A percentile compares a stretch with the other conserved stretches of the same genome.
phyloP scores from a whole-genome alignment of 352 stramenopile genomes.

The Phytophthora quininea region DNA sequence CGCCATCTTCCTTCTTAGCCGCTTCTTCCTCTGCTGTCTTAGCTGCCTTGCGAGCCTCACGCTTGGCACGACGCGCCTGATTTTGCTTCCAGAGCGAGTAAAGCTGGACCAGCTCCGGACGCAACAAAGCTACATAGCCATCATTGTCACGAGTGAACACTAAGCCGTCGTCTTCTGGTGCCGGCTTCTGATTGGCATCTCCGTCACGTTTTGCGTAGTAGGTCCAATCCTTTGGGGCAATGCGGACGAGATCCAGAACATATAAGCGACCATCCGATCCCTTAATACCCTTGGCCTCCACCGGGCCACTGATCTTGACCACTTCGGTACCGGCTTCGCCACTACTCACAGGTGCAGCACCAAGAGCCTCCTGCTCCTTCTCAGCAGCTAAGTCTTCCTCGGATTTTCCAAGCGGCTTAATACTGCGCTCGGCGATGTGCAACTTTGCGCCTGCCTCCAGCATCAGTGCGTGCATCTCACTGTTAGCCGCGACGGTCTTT shows the following conservation, averaged over 20 bases:
- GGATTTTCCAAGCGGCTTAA: slow-evolving; percentile 79
- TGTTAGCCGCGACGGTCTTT: slow-evolving; percentile 88
- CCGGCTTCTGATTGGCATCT: slow-evolving; percentile 26
- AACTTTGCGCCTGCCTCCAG: slow-evolving; percentile 82
- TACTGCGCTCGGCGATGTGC: slow-evolving; percentile 86
- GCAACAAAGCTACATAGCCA: slow-evolving; percentile 90
- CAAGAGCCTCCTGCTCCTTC: slow-evolving; percentile 40
- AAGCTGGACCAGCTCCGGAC: slow-evolving; percentile 92
- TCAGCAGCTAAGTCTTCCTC: slow-evolving; percentile 42
- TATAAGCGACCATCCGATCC: slow-evolving; percentile 95
- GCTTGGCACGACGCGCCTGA: slow-evolving; percentile 63
- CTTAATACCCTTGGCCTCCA: slow-evolving; percentile 96
- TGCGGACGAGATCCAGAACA: slow-evolving; percentile 94
- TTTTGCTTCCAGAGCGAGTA: slow-evolving; percentile 93
- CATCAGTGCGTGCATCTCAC: slow-evolving; percentile 94
- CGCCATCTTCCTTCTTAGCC: slow-evolving; percentile 26
- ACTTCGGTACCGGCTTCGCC: slow-evolving; percentile 67
- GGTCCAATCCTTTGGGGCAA: slow-evolving; percentile 95
- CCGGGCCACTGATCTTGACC: slow-evolving; percentile 87
- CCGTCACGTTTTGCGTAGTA: slow-evolving; percentile 74
- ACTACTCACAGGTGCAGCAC: slow-evolving; percentile 26
- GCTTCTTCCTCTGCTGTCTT: slow-evolving; percentile 49
- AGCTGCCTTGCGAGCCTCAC: slow-evolving; percentile 51
- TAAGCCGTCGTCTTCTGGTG: slow-evolving; percentile 50
- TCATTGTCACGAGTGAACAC: slow-evolving; percentile 81